phyloP scores from a whole-genome alignment of 305 asterid genomes.

The Nicotiana rustica region DNA sequence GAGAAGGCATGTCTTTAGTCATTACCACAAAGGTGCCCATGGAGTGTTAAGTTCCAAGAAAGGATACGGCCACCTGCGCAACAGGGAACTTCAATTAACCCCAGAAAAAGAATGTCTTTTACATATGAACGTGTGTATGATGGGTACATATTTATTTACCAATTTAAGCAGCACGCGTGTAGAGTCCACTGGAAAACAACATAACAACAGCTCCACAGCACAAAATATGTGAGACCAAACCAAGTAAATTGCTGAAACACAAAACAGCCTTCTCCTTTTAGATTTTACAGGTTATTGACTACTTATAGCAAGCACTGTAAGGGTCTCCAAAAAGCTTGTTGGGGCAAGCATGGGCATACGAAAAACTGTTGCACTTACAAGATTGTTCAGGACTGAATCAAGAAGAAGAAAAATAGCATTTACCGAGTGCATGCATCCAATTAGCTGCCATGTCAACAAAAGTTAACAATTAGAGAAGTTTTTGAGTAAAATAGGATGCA shows the following conservation, averaged over 20 bases:
- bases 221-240: slow-evolving; percentile 72
- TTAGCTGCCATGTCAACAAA: slow-evolving; percentile 56
- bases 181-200: slow-evolving; percentile 79
- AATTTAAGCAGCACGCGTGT: slow-evolving; percentile 74
- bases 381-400: slow-evolving; percentile 75
- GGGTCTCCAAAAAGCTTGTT: not conserved
- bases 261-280: slow-evolving; percentile 19
- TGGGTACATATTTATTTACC: slow-evolving; percentile 50
- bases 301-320: not conserved
- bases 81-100: slow-evolving; percentile 10
- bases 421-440: slow-evolving; percentile 83
- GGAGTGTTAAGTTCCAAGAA: slow-evolving; percentile 84
- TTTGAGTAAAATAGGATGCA: not conserved
- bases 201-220: slow-evolving; percentile 71
- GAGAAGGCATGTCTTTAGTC: slow-evolving; percentile 35
- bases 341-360: not conserved
- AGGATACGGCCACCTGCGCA: slow-evolving; percentile 97
- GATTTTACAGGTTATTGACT: not conserved
- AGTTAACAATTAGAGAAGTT: slow-evolving; percentile 21
- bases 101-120: not conserved
- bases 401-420: slow-evolving; percentile 83
- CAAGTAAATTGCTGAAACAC: slow-evolving; percentile 75
- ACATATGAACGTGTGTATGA: not conserved
- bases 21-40: slow-evolving; percentile 85
- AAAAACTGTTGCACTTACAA: slow-evolving; percentile 49